Percentiles rank a stretch among this genome's conserved stretches.
Evolutionary conservation across 2,329 filamentous ascomycete species (phyloP).

Genomic region (Neonectria neomacrospora): DNA sequence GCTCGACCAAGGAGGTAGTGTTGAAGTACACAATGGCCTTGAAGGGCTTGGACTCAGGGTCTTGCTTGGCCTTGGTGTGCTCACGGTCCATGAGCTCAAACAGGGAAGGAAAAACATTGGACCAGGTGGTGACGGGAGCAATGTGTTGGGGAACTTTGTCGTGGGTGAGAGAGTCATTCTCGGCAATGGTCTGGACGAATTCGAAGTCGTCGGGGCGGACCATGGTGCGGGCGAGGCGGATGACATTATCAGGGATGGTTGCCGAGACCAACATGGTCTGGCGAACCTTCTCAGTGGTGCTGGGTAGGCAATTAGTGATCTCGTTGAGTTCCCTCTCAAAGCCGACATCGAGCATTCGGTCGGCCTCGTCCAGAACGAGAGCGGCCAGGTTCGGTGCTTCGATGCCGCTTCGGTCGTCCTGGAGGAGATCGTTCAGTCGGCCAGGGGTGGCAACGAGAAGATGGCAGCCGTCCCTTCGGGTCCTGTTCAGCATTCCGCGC

Average conservation of each 20-base stretch:
- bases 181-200: conserved; percentile 87
- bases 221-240: conserved; percentile 79
- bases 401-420: conserved; percentile 71
- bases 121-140: conserved; percentile 73
- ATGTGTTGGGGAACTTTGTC: conserved; percentile 83
- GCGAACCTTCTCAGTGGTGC: conserved; percentile 70
- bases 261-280: conserved; percentile 97
- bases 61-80: conserved; percentile 54
- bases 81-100: conserved; percentile 79
- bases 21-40: conserved; percentile 97
- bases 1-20: conserved; percentile 77
- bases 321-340: conserved; percentile 74
- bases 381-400: conserved; percentile 85
- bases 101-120: conserved; percentile 80
- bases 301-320: conserved; percentile 73
- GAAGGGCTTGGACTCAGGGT: conserved; percentile 70
- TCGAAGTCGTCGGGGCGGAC: conserved; percentile 84
- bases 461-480: conserved; percentile 83
- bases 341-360: conserved; percentile 97
- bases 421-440: conserved; percentile 83
- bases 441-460: conserved; percentile 92
- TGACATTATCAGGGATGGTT: conserved; percentile 86
- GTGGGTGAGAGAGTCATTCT: conserved; percentile 87
- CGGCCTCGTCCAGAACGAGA: conserved; percentile 94
- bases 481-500: conserved; percentile 70